These are phyloP conservation scores for Antrodiella citrinella DNA, from an alignment of 768 basidiomycete genomes.

Conservation along the genomic window DNA sequence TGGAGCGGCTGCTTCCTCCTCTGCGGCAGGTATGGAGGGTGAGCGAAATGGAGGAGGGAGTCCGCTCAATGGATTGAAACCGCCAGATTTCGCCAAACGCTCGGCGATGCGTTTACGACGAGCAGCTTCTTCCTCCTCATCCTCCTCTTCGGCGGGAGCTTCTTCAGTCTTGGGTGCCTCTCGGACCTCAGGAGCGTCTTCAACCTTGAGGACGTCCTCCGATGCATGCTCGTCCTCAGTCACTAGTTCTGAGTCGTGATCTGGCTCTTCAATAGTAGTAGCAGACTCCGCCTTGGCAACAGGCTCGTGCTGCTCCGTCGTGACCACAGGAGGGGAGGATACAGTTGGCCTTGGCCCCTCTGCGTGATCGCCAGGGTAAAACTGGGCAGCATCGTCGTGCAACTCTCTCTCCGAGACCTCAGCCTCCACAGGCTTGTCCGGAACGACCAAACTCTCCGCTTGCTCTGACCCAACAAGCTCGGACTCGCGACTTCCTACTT, in stretches of 20 bases:
- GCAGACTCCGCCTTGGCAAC: too few relatives aligned
- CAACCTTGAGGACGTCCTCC: not conserved
- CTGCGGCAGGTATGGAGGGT: not conserved
- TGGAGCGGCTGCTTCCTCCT: conserved; percentile 7
- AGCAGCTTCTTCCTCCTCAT: conserved; percentile 45
- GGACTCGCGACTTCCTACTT: conserved; percentile 10
- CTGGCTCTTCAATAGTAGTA: too few relatives aligned
- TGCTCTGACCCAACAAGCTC: conserved; percentile 7
- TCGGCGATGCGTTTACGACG: conserved; percentile 54
- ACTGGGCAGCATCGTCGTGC: not conserved
- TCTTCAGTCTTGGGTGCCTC: conserved; percentile 1
- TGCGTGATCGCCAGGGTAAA: conserved; percentile 1
- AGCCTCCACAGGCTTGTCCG: not conserved
- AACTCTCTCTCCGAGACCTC: not conserved
- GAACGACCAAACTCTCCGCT: conserved; percentile 2
- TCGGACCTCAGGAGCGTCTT: not conserved
- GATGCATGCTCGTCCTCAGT: not conserved
- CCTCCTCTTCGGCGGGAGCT: conserved; percentile 14
- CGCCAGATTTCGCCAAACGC: conserved; percentile 53
- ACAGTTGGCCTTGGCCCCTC: not conserved
- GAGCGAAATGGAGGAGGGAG: conserved; percentile 17
- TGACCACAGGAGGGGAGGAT: not conserved
- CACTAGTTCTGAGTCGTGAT: not conserved
- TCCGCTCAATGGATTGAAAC: conserved; percentile 45
- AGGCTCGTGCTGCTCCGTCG: too few relatives aligned